phyloP scores from a whole-genome alignment of 148 eudicot species.

The Rhododendron vialii region DNA sequence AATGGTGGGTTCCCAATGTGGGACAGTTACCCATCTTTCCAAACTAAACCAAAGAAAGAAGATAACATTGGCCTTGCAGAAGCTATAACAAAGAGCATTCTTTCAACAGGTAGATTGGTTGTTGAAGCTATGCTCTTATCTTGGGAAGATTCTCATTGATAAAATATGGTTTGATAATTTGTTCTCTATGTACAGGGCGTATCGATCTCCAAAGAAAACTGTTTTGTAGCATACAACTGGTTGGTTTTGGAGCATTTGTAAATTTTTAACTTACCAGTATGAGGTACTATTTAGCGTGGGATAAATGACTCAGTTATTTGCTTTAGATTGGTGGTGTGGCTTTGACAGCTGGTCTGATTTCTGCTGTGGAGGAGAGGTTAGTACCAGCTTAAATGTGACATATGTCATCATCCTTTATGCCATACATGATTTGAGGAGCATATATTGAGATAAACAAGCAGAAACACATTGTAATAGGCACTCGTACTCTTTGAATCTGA shows the following conservation, averaged over 20 bases:
- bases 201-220: slow-evolving; percentile 90
- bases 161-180: slow-evolving; percentile 5
- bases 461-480: neutral
- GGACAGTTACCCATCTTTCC: slow-evolving; percentile 72
- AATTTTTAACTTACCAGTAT: neutral
- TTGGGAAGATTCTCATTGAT: slow-evolving; percentile 2
- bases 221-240: slow-evolving; percentile 98
- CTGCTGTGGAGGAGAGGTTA: slow-evolving; percentile 95
- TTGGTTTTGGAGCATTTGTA: slow-evolving; percentile 27
- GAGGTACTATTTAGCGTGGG: neutral
- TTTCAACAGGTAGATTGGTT: slow-evolving; percentile 59
- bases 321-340: slow-evolving; percentile 84
- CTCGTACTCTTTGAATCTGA: neutral
- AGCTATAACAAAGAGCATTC: slow-evolving; percentile 95
- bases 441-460: neutral
- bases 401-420: neutral
- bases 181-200: slow-evolving; percentile 53
- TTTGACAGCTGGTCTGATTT: slow-evolving; percentile 70
- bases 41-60: slow-evolving; percentile 61
- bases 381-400: neutral
- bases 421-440: neutral
- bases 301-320: slow-evolving; percentile 24
- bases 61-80: slow-evolving; percentile 93
- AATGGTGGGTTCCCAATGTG: slow-evolving; percentile 70
- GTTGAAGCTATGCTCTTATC: neutral